A percentile compares a stretch with the other conserved stretches of the same genome.
These are phyloP conservation scores for Casuarina cunninghamiana DNA, from an alignment of 306 rosid genomes.

Conservation along the genomic window DNA sequence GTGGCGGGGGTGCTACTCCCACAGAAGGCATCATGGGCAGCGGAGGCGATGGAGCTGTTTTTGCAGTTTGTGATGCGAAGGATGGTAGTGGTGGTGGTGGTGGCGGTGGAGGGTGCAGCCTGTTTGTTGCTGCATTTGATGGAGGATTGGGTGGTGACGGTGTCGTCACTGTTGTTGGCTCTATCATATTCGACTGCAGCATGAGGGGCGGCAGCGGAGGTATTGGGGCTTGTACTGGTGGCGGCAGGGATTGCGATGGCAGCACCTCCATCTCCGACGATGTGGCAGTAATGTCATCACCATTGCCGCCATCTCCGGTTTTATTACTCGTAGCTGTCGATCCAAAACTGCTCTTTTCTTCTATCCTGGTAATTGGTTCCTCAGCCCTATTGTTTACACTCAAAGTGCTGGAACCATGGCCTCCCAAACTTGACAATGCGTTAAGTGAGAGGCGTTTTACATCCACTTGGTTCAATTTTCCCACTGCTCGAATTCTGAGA, in stretches of 20 bases:
- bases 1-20: conserved; percentile 1
- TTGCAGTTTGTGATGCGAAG: not conserved
- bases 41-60: conserved; percentile 22
- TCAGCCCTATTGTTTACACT: conserved; percentile 15
- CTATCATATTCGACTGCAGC: no score
- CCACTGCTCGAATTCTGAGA: conserved; percentile 61
- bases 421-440: conserved; percentile 29
- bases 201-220: no score
- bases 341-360: conserved; percentile 18
- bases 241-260: no score
- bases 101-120: not conserved
- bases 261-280: no score
- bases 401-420: conserved; percentile 1
- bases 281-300: no score
- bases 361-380: conserved; percentile 28
- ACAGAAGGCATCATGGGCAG: conserved; percentile 12
- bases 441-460: conserved; percentile 52
- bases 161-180: no score
- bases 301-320: not conserved
- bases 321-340: conserved; percentile 14
- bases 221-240: no score
- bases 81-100: conserved; percentile 15
- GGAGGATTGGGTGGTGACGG: not conserved
- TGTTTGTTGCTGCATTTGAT: not conserved
- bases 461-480: conserved; percentile 62